These are phyloP conservation scores for Lipomyces kockii DNA, from an alignment of 805 yeast genomes.

Conservation along the genomic window DNA sequence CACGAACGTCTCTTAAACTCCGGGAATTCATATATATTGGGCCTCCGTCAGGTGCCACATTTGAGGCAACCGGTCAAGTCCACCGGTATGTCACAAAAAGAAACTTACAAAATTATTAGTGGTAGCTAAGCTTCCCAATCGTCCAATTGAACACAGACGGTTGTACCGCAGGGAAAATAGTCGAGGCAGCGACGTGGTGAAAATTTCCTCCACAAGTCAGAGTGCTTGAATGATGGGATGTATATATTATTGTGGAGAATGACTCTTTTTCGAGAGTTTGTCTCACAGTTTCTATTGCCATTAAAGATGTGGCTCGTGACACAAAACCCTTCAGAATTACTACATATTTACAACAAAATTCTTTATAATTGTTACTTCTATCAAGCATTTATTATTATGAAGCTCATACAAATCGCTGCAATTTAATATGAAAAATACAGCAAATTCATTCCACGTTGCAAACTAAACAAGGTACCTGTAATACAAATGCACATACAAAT, in stretches of 20 bases:
- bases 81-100: not conserved
- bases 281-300: not conserved
- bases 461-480: not conserved
- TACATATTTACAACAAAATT: too few relatives aligned
- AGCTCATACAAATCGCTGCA: not conserved
- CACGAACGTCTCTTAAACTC: not conserved
- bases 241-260: not conserved
- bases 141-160: conserved; percentile 6
- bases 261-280: not conserved
- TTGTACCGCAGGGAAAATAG: conserved; percentile 10
- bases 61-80: too few relatives aligned
- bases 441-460: not conserved
- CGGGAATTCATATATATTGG: not conserved
- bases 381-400: too few relatives aligned
- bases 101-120: conserved; percentile 8
- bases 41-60: not conserved
- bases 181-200: conserved; percentile 22
- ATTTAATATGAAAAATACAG: not conserved
- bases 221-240: not conserved
- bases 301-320: not conserved
- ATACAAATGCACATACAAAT: not conserved
- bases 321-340: not conserved
- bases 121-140: not conserved
- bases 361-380: too few relatives aligned
- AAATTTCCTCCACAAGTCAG: not conserved